Base-by-base conservation (phyloP, 192 early-diverging fungal genomes). In the Gaertneriomyces semiglobifer region DNA sequence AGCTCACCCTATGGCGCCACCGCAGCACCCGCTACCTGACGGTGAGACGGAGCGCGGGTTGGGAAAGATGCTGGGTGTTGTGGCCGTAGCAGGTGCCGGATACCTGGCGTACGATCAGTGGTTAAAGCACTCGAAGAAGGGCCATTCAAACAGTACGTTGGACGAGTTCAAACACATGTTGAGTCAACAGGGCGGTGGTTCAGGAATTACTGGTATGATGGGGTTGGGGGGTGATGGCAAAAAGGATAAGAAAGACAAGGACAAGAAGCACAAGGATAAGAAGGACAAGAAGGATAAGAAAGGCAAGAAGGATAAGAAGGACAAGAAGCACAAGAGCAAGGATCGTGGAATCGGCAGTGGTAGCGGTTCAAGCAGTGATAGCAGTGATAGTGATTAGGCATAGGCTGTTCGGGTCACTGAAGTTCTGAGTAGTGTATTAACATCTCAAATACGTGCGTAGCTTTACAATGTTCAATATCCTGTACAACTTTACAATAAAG, bases 61-160 rank as follows among this genome's bases (percentile, higher is more conserved):
- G 25, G 25, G 25, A 33, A 33, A 33, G 25, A 33, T 33, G 25
- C 25, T 33, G 25, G 25, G 25, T 2, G 25, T 33, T 33, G 25
- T 33, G 25, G 25, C 25, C 25, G 25, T 33, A 33, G 25, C 25
- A 61, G 62, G 62, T 19, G 64, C 44, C 11, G 64, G 64, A 48
- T 63, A 63, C 48, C 68, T 72, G 10, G 68, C 60, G 16, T 62
- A 57, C 51, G 65, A 67, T 5, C 62, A 75, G 45, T 72, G 69
- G 65, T 16, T 76, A 41, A 66, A 72, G 67, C 74, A 76, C 70
- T 65, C 72, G n/a, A 44, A 60, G 33, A 73, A 72, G 64, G 25
- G 58, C 3, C 66, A 76, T 70, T 58, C 50, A 12, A 66, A 76
- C 50, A 12, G 59, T 20, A 43, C 66, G 12, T 56, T 33, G 10